phyloP scores from a whole-genome alignment of 139 green algal genomes.

The Tetraselmis chui region DNA sequence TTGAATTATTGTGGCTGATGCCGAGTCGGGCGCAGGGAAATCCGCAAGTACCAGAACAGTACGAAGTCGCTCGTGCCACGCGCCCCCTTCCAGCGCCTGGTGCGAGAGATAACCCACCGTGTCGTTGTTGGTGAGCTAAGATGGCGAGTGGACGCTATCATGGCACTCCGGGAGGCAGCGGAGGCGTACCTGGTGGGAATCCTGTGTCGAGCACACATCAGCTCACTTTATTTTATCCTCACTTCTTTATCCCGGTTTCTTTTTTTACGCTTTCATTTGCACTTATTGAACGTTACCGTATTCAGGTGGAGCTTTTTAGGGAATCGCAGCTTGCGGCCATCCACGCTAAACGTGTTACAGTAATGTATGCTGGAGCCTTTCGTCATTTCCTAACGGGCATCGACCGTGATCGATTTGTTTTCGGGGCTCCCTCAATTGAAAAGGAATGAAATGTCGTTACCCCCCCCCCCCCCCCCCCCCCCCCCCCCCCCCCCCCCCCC shows the following conservation, averaged over 20 bases:
- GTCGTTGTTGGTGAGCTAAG: conserved; percentile 23
- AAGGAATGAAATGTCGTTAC: not conserved
- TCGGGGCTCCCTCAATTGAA: not conserved
- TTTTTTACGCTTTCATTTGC: too few species aligned
- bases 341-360: conserved; percentile 29
- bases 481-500: too few species aligned
- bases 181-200: conserved; percentile 55
- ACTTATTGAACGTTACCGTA: not conserved
- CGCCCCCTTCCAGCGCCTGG: conserved; percentile 42
- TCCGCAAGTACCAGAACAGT: conserved; percentile 41
- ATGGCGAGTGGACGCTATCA: conserved; percentile 46
- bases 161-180: conserved; percentile 44
- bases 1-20: too few species aligned
- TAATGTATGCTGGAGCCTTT: too few species aligned
- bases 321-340: conserved; percentile 18
- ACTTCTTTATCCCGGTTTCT: too few species aligned
- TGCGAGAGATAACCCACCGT: conserved; percentile 41
- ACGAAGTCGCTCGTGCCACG: conserved; percentile 36
- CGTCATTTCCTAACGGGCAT: too few species aligned
- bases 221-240: too few species aligned
- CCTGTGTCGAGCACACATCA: not conserved
- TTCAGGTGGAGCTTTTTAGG: conserved; percentile 3
- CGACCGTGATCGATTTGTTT: not conserved
- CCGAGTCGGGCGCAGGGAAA: conserved; percentile 21
- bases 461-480: not conserved